Evolutionary conservation across 2,329 filamentous ascomycete genomes (phyloP).

Genomic region (Stemphylium beticola): DNA sequence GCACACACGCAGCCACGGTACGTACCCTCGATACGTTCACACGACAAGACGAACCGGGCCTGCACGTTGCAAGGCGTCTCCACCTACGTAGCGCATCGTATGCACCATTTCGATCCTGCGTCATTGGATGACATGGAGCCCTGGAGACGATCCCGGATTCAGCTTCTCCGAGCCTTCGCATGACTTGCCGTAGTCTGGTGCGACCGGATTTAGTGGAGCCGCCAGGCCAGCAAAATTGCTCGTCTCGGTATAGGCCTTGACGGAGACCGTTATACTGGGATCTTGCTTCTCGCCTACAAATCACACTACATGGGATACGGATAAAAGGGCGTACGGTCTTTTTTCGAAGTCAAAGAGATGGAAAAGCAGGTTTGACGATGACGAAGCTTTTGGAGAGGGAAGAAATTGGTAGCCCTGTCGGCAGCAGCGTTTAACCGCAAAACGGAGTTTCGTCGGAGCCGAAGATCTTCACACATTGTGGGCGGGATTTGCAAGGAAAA

Average conservation of each 20-base stretch:
- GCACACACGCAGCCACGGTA: slow-evolving; percentile 22
- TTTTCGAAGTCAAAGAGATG: neutral
- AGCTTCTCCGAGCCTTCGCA: slow-evolving; percentile 24
- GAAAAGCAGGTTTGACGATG: neutral
- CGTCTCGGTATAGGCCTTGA: slow-evolving; percentile 8
- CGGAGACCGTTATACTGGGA: slow-evolving; percentile 9
- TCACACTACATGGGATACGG: neutral
- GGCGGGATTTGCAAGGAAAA: neutral
- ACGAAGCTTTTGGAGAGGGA: neutral
- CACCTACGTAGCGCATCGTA: slow-evolving; percentile 1
- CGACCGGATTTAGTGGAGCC: slow-evolving; percentile 10
- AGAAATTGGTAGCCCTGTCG: neutral
- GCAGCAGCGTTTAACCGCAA: neutral
- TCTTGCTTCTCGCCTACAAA: neutral
- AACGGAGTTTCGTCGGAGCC: slow-evolving; percentile 5
- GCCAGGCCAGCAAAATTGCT: slow-evolving; percentile 10
- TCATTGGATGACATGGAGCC: slow-evolving; percentile 15
- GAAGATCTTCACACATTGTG: neutral
- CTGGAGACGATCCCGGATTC: slow-evolving; percentile 21
- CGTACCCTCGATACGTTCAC: slow-evolving; percentile 9
- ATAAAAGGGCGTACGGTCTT: neutral
- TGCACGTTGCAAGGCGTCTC: slow-evolving; percentile 7
- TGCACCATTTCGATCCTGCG: slow-evolving; percentile 4
- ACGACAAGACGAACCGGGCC: slow-evolving; percentile 6
- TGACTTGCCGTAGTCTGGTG: slow-evolving; percentile 19